phyloP scores from a whole-genome alignment of 305 asterid species.

The Solanum chacoense region DNA sequence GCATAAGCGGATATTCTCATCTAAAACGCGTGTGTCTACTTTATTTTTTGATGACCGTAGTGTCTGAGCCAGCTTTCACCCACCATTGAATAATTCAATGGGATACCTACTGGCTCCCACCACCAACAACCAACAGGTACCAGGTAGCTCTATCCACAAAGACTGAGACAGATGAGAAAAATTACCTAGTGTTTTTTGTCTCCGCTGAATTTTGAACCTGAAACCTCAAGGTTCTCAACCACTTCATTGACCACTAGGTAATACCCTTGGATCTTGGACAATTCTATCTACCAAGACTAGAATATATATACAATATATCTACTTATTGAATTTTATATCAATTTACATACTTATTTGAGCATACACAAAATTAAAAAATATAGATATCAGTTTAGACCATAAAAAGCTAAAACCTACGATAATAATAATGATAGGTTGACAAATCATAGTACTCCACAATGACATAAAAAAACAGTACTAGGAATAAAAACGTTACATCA shows the following conservation, averaged over 20 bases:
- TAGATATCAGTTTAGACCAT: neutral
- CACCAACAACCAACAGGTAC: neutral
- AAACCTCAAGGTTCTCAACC: neutral
- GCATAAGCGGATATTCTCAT: neutral
- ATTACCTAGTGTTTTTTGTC: neutral
- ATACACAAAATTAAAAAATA: neutral
- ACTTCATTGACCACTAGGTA: neutral
- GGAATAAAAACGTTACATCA: neutral
- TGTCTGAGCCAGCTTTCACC: too few relatives aligned
- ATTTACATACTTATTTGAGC: too few relatives aligned
- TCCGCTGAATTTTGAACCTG: neutral
- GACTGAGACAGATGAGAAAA: too few relatives aligned
- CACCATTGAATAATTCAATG: too few relatives aligned
- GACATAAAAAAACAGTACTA: neutral
- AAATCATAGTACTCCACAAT: neutral
- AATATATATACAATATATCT: too few relatives aligned
- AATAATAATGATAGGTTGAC: neutral
- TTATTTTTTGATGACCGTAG: neutral
- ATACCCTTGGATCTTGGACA: too few relatives aligned
- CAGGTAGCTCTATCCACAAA: neutral
- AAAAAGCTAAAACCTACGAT: neutral
- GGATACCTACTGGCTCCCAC: neutral
- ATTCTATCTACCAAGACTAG: too few relatives aligned
- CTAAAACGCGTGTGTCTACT: too few relatives aligned
- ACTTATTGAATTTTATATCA: too few relatives aligned